phyloP scores from a whole-genome alignment of 1,284 basidiomycete species.

The Sporisorium iseilematis-ciliati region DNA sequence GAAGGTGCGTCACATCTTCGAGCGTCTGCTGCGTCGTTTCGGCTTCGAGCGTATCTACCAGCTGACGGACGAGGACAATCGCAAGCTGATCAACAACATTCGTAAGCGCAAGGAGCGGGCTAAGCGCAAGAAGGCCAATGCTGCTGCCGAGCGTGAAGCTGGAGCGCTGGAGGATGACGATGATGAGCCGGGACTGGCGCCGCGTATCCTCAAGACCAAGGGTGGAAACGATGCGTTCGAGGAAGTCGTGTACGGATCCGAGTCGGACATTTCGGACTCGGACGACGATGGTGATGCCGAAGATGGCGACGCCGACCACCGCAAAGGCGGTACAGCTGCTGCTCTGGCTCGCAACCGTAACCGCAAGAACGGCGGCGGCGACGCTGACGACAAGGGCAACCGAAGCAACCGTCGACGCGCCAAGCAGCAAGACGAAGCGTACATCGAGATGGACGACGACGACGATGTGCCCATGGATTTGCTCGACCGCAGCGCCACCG shows the following conservation, averaged over 20 bases:
- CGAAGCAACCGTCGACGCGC: conserved; percentile 36
- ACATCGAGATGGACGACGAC: conserved; percentile 79
- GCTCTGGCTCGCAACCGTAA: conserved; percentile 38
- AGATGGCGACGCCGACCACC: conserved; percentile 30
- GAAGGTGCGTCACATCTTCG: conserved; percentile 96
- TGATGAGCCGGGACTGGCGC: conserved; percentile 45
- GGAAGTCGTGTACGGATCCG: conserved; percentile 68
- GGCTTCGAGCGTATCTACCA: conserved; percentile 82
- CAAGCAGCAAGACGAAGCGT: conserved; percentile 70
- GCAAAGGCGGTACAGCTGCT: conserved; percentile 42
- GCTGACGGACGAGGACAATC: conserved; percentile 77
- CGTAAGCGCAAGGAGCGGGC: conserved; percentile 91
- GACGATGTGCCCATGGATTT: conserved; percentile 97
- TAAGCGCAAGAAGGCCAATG: conserved; percentile 73
- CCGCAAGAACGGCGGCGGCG: conserved; percentile 41
- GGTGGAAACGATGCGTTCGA: conserved; percentile 69
- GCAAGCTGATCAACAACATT: conserved; percentile 87
- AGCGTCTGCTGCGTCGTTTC: conserved; percentile 92
- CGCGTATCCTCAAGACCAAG: conserved; percentile 50
- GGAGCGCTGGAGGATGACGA: conserved; percentile 43
- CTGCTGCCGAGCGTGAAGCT: conserved; percentile 72
- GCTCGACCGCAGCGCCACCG: conserved; percentile 76
- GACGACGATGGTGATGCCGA: conserved; percentile 55
- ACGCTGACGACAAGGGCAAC: conserved; percentile 19
- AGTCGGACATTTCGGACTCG: conserved; percentile 60